Evolutionary conservation across 2,329 filamentous ascomycete genomes (phyloP).

Genomic region (Microcera coccophila): DNA sequence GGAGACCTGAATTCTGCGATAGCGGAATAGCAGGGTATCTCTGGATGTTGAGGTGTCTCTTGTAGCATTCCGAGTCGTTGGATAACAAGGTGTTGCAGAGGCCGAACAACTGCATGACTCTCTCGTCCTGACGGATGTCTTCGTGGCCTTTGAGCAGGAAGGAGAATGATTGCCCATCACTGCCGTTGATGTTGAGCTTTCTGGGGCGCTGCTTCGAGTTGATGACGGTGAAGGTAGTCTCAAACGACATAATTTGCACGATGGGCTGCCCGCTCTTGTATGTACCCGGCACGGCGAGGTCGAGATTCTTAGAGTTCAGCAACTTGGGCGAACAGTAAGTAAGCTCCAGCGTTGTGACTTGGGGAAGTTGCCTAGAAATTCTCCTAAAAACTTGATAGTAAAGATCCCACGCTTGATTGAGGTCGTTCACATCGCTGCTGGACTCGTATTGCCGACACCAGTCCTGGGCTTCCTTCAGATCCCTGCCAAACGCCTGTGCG

Average conservation of each 20-base stretch:
- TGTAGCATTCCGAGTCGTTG: conserved; percentile 93
- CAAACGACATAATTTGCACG: conserved; percentile 83
- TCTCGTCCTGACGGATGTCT: conserved; percentile 96
- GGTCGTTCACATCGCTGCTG: conserved; percentile 85
- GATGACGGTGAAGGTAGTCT: conserved; percentile 85
- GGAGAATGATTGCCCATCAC: conserved; percentile 81
- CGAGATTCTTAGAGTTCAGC: conserved; percentile 77
- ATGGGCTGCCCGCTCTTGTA: conserved; percentile 77
- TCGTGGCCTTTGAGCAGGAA: conserved; percentile 98
- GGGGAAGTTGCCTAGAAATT: conserved; percentile 87
- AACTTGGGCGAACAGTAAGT: conserved; percentile 96
- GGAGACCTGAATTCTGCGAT: conserved; percentile 89
- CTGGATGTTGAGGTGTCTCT: conserved; percentile 94
- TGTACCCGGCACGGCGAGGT: conserved; percentile 92
- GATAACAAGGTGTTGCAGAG: conserved; percentile 92
- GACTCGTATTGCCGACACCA: conserved; percentile 92
- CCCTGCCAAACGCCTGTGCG: conserved; percentile 92
- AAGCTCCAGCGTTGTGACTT: conserved; percentile 87
- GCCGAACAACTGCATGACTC: conserved; percentile 98
- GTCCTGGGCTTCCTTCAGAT: conserved; percentile 89
- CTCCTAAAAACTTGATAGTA: conserved; percentile 98
- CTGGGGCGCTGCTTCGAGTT: conserved; percentile 94
- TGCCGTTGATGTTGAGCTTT: conserved; percentile 82
- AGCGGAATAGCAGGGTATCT: conserved; percentile 94
- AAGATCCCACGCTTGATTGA: conserved; percentile 98